Evolutionary conservation across 2,329 filamentous ascomycete species (phyloP).

Genomic region (Dendrostoma leiphaemia): DNA sequence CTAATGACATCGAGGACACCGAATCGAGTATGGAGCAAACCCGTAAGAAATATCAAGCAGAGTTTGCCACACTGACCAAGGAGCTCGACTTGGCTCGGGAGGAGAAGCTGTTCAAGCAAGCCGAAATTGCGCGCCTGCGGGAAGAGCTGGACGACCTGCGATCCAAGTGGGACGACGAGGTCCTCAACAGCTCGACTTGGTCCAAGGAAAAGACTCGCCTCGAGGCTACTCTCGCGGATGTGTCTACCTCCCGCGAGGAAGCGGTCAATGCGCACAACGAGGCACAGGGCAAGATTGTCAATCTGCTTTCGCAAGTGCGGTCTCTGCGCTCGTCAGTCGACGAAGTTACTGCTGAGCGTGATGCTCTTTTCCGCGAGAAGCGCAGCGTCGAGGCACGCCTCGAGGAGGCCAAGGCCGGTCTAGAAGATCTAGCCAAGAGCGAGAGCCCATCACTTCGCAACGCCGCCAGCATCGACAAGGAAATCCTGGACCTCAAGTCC

Average conservation of each 20-base stretch:
- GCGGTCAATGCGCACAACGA: slow-evolving; percentile 92
- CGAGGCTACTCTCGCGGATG: slow-evolving; percentile 83
- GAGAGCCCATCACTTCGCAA: slow-evolving; percentile 87
- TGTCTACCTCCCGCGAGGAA: slow-evolving; percentile 89
- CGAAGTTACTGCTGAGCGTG: slow-evolving; percentile 80
- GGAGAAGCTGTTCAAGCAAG: slow-evolving; percentile 79
- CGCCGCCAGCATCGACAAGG: slow-evolving; percentile 82
- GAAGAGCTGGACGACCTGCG: slow-evolving; percentile 94
- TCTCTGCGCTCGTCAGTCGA: slow-evolving; percentile 80
- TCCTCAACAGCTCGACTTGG: slow-evolving; percentile 96
- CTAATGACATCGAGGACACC: slow-evolving; percentile 96
- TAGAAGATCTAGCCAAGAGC: slow-evolving; percentile 83
- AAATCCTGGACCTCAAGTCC: slow-evolving; percentile 86
- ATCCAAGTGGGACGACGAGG: slow-evolving; percentile 97
- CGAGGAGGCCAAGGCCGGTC: slow-evolving; percentile 79
- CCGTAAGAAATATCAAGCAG: slow-evolving; percentile 92
- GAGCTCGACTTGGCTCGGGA: slow-evolving; percentile 93
- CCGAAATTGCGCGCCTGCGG: slow-evolving; percentile 83
- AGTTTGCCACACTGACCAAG: slow-evolving; percentile 84
- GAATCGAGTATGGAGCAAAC: slow-evolving; percentile 96
- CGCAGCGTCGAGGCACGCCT: slow-evolving; percentile 81
- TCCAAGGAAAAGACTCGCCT: slow-evolving; percentile 95
- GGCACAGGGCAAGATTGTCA: slow-evolving; percentile 89
- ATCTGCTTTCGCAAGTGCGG: slow-evolving; percentile 84
- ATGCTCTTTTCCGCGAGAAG: slow-evolving; percentile 84